A percentile compares a stretch with the other conserved stretches of the same genome.
Conservation (phyloP, 805 yeast genomes). For the Metschnikowia borealis region DNA sequence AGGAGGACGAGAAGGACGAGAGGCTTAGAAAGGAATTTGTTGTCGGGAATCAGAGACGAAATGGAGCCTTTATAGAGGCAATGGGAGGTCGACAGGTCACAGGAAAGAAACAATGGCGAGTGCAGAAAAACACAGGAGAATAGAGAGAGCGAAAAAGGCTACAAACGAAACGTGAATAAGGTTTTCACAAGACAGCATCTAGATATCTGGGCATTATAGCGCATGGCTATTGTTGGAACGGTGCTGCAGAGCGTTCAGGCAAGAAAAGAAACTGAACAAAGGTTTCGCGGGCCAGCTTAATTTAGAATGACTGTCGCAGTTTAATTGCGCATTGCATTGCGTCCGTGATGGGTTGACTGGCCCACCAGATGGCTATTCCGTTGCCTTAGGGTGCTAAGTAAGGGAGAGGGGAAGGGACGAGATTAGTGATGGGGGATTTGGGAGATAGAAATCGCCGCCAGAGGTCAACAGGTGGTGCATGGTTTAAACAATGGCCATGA, state of each 20-base stretch:
- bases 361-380: not conserved
- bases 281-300: not conserved
- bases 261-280: conserved; percentile 1
- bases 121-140: conserved; percentile 1
- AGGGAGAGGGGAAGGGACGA: not conserved
- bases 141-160: not conserved
- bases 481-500: not conserved
- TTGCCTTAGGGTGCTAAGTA: too few relatives aligned
- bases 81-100: not conserved
- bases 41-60: not conserved
- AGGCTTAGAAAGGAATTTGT: not conserved
- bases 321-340: conserved; percentile 4
- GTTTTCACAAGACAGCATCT: not conserved
- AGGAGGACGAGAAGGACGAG: not conserved
- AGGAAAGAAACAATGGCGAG: not conserved
- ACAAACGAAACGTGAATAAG: not conserved
- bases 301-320: conserved; percentile 1
- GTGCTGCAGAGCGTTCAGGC: conserved; percentile 1
- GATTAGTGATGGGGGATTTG: too few relatives aligned
- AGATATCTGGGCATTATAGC: not conserved
- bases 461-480: not conserved
- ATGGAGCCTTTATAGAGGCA: not conserved
- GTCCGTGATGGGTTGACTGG: not conserved
- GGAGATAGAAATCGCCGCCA: too few relatives aligned
- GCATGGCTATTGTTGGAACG: not conserved